Evolutionary conservation across 257 asterid genomes (phyloP), one percentile per base, ranked within the genome.

Genomic region (Solanum pimpinellifolium): DNA sequence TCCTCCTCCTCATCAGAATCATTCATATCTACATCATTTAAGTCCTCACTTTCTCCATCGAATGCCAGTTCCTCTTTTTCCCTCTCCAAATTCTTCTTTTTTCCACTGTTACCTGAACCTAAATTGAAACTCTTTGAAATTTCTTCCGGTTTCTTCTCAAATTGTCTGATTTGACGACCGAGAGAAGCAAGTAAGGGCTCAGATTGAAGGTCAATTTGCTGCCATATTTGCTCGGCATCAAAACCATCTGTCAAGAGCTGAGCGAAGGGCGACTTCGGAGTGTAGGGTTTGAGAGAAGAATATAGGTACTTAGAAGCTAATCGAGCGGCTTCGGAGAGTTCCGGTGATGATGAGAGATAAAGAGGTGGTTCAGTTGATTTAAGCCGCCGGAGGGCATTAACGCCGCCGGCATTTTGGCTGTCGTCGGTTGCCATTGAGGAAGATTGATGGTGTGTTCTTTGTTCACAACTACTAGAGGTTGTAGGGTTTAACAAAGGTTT

Each of bases 211-310:
- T 97, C 99, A 60, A 97, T 94, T 91, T 96, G 99, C 93, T 95
- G 98, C 99, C 99, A 96, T 33, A 96, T 93, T 89, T 96, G 98
- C 87, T 95, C 98, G 6, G 93, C 92, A 70, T 93, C 96, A 70
- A 91, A 93, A 0, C 96, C 97, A 65, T 97, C 91, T 1, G 95
- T 93, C 37, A 91, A 85, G 12, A 97, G 95, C 11, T 92, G 91
- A 68, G 60, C 70, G 37, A 97, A 91, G 6, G 95, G 95, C 44
- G 92, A 93, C 77, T 94, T 96, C 21, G 95, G 98, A 37, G 93
- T 89, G 87, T 90, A 90, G 23, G 98, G 96, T 83, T 84, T 92
- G 86, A 97, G 93, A 27, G 92, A 85, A 41, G 93, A 89, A 89
- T 91, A 95, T 39, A 97, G 81, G 89, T 94, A 88, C 46, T 87